These are phyloP conservation scores for Fragaria vesca DNA, from an alignment of 306 rosid genomes.

Conservation along the genomic window DNA sequence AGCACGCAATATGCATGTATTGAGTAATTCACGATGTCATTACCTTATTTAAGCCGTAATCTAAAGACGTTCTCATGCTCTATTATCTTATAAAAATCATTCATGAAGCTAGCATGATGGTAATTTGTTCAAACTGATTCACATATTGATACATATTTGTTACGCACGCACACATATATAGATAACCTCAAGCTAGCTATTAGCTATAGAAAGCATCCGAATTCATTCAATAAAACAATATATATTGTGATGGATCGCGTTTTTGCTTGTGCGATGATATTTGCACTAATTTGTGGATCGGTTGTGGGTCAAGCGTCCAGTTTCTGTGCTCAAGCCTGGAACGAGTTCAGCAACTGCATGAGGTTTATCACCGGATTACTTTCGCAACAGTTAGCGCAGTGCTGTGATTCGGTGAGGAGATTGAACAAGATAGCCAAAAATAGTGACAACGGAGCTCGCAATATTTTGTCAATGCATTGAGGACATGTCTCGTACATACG, in stretches of 20 bases:
- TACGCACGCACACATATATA: too few relatives aligned
- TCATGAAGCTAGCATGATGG: neutral
- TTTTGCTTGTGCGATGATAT: neutral
- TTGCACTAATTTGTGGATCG: neutral
- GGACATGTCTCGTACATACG: neutral
- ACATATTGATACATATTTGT: neutral
- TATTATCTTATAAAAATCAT: neutral
- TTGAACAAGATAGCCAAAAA: constrained; percentile 5
- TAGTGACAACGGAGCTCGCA: neutral
- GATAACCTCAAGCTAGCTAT: neutral
- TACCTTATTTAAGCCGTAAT: too few relatives aligned
- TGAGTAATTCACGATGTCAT: too few relatives aligned
- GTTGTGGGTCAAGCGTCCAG: neutral
- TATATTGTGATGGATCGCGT: neutral
- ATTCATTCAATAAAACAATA: neutral
- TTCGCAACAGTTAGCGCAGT: neutral
- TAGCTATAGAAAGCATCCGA: neutral
- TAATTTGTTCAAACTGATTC: neutral
- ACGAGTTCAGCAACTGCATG: neutral
- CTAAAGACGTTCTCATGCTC: too few relatives aligned
- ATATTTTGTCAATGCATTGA: constrained; percentile 7
- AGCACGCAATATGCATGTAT: too few relatives aligned
- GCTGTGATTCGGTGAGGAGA: neutral
- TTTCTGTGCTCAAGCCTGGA: neutral
- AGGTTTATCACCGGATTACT: neutral